Base-by-base conservation (phyloP, 1,284 basidiomycete species). In the Rhodotorula sp. region DNA sequence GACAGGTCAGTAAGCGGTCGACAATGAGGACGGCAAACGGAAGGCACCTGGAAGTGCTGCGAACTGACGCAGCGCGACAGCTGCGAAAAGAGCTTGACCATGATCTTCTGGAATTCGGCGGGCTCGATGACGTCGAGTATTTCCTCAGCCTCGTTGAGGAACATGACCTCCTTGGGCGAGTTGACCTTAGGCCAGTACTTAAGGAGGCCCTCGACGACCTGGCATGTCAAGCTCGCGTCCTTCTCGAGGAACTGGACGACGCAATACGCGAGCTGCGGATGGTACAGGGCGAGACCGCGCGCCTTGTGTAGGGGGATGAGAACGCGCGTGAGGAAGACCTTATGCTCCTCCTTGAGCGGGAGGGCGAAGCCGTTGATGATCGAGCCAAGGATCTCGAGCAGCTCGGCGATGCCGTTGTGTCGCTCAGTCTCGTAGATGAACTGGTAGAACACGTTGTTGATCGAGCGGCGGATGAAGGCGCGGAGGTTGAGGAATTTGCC, bases 81-180 rank as follows among this genome's bases (percentile, higher is more conserved):
- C 81, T 99, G 96, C 74, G 90, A 89, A 86, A 99, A 99, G 60
- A 99, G 84, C 1, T 92, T 88, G 49, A 93, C 85, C 82, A 96
- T 91, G 74, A 99, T 92, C 86, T 98, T 99, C 81, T 90, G 90
- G 83, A 99, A 99, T 81, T 99, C 95, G 69, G 85, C 86, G 13
- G 94, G 92, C 80, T 99, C 95, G 77, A 98, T 98, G 66, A 99
- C 96, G 81, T 99, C 96, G 71, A 99, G 83, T 27, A 99, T 92
- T 83, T 99, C 96, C 81, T 99, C 96, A 68, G 99, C 93, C 84
- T 99, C 96, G 82, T 98, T 99, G 74, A 99, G 85, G 84, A 93
- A 99, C 96, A 99, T 99, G 82, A 99, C 96, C 81, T 99, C 96
- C 82, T 99, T 99, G n/a, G 94, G 94, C 58, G 92, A 95, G 82